Conservation (phyloP, 345 rosid genomes). For the thale cress (Arabidopsis thaliana) region TAIR10.1 NC_003070.9:1655001-1655500, state of each 20-base stretch:
- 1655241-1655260: constrained; percentile 56
- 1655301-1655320: constrained; percentile 55
- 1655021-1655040: constrained; percentile 58
- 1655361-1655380: constrained; percentile 56
- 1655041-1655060: constrained; percentile 24
- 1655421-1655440: constrained; percentile 60
- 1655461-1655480: constrained; percentile 29
- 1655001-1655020: constrained; percentile 69
- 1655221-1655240: constrained; percentile 57
- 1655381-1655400: constrained; percentile 60
- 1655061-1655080: constrained; percentile 22
- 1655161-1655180: constrained; percentile 58
- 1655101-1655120: constrained; percentile 44
- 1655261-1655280: constrained; percentile 54
- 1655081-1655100: constrained; percentile 4
- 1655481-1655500: constrained; percentile 12
- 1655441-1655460: constrained; percentile 60
- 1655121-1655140: constrained; percentile 75
- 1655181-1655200: constrained; percentile 60
- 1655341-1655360: constrained; percentile 59
- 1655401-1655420: constrained; percentile 56
- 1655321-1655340: constrained; percentile 62
- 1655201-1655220: constrained; percentile 57
- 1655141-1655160: constrained; percentile 54
- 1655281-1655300: constrained; percentile 61